Evolutionary conservation across 2,329 filamentous ascomycete species (phyloP), one percentile per base, ranked within the genome.

Genomic region (Diaporthe caulivora): DNA sequence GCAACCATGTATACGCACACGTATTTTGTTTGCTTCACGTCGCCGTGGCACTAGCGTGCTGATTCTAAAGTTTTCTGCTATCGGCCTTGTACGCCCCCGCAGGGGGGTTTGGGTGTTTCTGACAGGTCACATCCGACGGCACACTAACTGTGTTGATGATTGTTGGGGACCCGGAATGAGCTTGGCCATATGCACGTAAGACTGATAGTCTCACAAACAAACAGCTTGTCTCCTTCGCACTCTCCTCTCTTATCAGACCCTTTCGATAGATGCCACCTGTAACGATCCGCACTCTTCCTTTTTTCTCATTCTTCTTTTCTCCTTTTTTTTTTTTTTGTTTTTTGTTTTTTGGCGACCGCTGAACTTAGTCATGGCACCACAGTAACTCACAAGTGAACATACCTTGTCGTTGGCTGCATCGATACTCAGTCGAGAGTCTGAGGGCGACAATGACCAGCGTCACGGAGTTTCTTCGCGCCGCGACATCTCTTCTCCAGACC

Each of bases 401-500:
- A 37, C 15, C 21, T 26, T 13, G 21, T 15, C 62, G 29, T 37
- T 31, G 17, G 47, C 44, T 51, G 44, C 44, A 10, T 26, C 24
- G n/a, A 3, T 21, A 11, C 13, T 4, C 9, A 3, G 7, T 24
- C 8, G 21, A 11, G 29, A 44, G 8, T 37, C 44, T 65, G 29
- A 4, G 34, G 47, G 26, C 62, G 26, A 49, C 13, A 21, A 65
- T 51, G 44, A 47, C 31, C 15, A 21, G 15, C 8, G 31, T 53
- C n/a, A 31, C 44, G 31, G 62, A 51, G n/a, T 65, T 65, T 13
- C 44, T 65, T 7, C 62, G 62, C 13, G 44, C 44, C 8, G 62
- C 29, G 15, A 65, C 44, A 13, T 34, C 62, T 65, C 62, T 65
- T 24, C 62, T 65, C 31, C 44, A 65, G 62, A 29, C 31, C 3